Base-by-base conservation (phyloP, 1,284 basidiomycete species). In the Cutaneotrichosporon spelunceum region DNA sequence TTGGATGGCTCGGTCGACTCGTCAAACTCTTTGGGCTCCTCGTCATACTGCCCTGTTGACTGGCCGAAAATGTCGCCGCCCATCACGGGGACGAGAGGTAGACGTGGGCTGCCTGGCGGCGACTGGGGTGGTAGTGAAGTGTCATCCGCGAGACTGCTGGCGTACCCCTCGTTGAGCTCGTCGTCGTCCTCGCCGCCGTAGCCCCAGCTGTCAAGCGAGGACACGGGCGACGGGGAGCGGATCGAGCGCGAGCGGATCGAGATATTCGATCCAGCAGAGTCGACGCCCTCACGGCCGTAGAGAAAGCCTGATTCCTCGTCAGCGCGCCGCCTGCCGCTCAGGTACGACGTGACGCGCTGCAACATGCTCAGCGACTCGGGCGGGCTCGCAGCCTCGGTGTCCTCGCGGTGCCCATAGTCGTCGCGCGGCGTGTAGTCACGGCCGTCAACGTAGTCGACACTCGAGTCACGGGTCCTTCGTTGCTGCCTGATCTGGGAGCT, bases 81-180 rank as follows among this genome's bases (percentile, higher is more conserved):
- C 2, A 66, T 68, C 1, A 66, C 62, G 1, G 76, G 76, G 0
- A 79, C 66, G 2, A 79, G 66, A 0, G 78, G 78, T 14, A 79
- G 68, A 27, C 68, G 63, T 3, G 78, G 78, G 5, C 77, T 79
- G 26, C 64, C 64, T 0, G 77, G 77, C 23, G 75, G 68, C 0
- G 76, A 78, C 66, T 79, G 76, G 2, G 78, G 78, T 10, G 78
- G 78, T 1, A 79, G 66, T 1, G 77, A 79, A 1, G 78, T 79
- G 61, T 79, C 77, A 63, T 79, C 78, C 4, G 78, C 78, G n/a
- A 79, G 55, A 1, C 75, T 77, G 1, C 77, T 79, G 2, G 70
- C 70, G 64, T 78, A 78, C 13, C 66, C 60, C 36, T 72, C 63
- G 9, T 67, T 71, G 27, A 70, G 63, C 5, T 68, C 69, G 44